Conservation (phyloP, 495 filamentous ascomycete species). For the Durotheca rogersii region DNA sequence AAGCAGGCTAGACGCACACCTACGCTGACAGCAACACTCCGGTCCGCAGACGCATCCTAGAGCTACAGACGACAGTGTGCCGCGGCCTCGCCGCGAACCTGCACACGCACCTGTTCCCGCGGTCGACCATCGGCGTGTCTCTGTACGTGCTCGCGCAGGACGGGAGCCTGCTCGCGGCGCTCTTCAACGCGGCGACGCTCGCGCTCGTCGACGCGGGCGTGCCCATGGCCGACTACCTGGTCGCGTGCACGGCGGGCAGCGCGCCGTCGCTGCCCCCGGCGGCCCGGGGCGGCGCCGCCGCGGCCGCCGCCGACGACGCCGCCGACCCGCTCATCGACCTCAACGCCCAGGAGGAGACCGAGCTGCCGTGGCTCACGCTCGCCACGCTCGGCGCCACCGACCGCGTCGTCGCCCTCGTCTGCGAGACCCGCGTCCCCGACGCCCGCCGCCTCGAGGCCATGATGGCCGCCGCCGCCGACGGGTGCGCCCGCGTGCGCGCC, state of each 20-base stretch:
- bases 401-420: constrained; percentile 72
- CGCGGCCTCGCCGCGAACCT: constrained; percentile 70
- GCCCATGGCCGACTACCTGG: constrained; percentile 87
- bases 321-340: constrained; percentile 88
- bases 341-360: constrained; percentile 81
- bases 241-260: constrained; percentile 83
- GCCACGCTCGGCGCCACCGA: constrained; percentile 72
- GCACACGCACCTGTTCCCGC: constrained; percentile 85
- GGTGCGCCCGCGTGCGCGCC: constrained; percentile 80
- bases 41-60: constrained; percentile 64
- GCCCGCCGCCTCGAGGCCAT: constrained; percentile 80
- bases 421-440: constrained; percentile 84
- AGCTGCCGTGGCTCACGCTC: constrained; percentile 85
- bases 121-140: constrained; percentile 77
- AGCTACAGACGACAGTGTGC: constrained; percentile 75
- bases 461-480: constrained; percentile 87
- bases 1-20: background rate
- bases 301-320: constrained; percentile 65
- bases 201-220: constrained; percentile 93
- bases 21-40: background rate
- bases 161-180: constrained; percentile 84
- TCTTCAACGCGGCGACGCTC: constrained; percentile 88
- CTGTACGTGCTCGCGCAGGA: constrained; percentile 89
- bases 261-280: constrained; percentile 64
- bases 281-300: constrained; percentile 61